Evolutionary conservation across 1,284 basidiomycete genomes (phyloP).

Genomic region (Ustilago trichophora): DNA sequence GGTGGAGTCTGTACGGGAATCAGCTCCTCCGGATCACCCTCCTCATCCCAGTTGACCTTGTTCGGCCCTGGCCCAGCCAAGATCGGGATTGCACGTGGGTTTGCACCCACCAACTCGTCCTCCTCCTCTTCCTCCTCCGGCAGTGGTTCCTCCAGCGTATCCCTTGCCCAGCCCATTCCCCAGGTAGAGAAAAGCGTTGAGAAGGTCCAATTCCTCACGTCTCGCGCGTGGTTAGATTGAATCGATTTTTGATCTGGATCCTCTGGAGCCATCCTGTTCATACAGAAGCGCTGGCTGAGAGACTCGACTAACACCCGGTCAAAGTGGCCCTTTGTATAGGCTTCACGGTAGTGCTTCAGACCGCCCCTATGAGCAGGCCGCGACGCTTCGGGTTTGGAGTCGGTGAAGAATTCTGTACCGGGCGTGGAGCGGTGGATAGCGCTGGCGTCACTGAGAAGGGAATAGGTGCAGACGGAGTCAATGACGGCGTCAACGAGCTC

Average conservation of each 20-base stretch:
- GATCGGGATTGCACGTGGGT: conserved; percentile 15
- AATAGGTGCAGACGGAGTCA: conserved; percentile 54
- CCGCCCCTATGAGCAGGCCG: not conserved
- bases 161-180: conserved; percentile 58
- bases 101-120: not conserved
- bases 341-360: conserved; percentile 30
- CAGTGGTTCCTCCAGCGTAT: conserved; percentile 47
- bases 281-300: conserved; percentile 31
- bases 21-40: conserved; percentile 56
- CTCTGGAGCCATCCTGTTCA: conserved; percentile 36
- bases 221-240: conserved; percentile 35
- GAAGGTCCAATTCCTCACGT: conserved; percentile 44
- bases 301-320: conserved; percentile 32
- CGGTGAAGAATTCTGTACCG: conserved; percentile 37
- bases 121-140: conserved; percentile 6
- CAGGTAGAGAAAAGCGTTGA: conserved; percentile 51
- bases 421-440: conserved; percentile 42
- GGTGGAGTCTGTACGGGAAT: conserved; percentile 53
- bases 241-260: conserved; percentile 52
- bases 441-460: conserved; percentile 36
- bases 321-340: conserved; percentile 35
- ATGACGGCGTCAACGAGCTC: conserved; percentile 50
- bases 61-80: conserved; percentile 35
- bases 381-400: not conserved
- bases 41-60: conserved; percentile 42